Conservation (phyloP, 2,329 filamentous ascomycete species). For the Teratosphaeriaceae sp. region DNA sequence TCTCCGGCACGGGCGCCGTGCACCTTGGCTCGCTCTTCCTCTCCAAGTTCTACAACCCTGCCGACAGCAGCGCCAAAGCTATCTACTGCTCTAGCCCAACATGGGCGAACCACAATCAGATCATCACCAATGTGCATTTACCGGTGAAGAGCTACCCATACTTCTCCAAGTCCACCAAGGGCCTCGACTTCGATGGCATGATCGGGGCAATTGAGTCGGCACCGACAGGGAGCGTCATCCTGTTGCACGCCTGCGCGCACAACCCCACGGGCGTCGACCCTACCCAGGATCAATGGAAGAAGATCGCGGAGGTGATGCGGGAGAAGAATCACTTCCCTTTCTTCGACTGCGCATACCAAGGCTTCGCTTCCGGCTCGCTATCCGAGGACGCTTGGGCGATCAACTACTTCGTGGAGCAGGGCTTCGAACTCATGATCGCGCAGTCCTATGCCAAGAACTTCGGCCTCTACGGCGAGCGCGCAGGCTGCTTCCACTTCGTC, state of each 20-base stretch:
- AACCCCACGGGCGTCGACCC: slow-evolving; percentile 98
- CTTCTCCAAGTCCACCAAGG: slow-evolving; percentile 82
- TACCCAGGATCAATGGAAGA: slow-evolving; percentile 87
- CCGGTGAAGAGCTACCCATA: slow-evolving; percentile 82
- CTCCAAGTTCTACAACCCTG: slow-evolving; percentile 71
- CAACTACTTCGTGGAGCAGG: slow-evolving; percentile 87
- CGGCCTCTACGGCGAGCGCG: slow-evolving; percentile 92
- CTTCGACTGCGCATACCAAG: slow-evolving; percentile 97
- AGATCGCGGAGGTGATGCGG: slow-evolving; percentile 72
- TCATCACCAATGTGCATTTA: slow-evolving; percentile 86
- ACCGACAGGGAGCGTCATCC: slow-evolving; percentile 73
- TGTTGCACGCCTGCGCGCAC: slow-evolving; percentile 93
- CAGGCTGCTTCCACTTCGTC: slow-evolving; percentile 93
- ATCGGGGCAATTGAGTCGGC: slow-evolving; percentile 62
- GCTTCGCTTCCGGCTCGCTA: slow-evolving; percentile 89
- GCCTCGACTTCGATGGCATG: slow-evolving; percentile 90
- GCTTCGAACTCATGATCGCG: slow-evolving; percentile 59
- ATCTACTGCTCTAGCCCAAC: slow-evolving; percentile 93
- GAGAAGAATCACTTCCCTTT: slow-evolving; percentile 87
- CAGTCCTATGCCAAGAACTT: slow-evolving; percentile 52
- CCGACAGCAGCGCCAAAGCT: slow-evolving; percentile 54
- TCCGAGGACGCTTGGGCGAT: slow-evolving; percentile 83
- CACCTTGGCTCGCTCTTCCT: slow-evolving; percentile 94
- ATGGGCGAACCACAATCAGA: slow-evolving; percentile 98
- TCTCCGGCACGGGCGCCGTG: slow-evolving; percentile 93